A percentile compares a stretch with the other conserved stretches of the same genome.
Conservation (phyloP, 108 stramenopile genomes). For the Bacterosira constricta region DNA sequence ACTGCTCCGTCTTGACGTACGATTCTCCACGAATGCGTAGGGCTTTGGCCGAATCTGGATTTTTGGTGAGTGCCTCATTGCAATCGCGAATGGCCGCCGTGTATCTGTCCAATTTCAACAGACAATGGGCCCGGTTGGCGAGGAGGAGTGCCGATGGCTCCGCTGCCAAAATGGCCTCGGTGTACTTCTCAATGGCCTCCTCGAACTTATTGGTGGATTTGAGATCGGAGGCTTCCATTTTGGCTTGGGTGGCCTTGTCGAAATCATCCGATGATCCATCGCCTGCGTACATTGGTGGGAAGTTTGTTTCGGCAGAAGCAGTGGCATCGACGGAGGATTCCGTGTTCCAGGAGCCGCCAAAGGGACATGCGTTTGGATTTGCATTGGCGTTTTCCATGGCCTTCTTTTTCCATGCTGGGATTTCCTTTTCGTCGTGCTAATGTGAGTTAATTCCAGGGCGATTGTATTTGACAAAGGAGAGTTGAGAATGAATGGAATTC, state of each 20-base stretch:
- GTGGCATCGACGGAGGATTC: slow-evolving; percentile 71
- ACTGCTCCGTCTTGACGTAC: slow-evolving; percentile 51
- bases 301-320: slow-evolving; percentile 25
- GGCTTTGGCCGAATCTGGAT: slow-evolving; percentile 90
- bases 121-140: slow-evolving; percentile 80
- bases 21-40: slow-evolving; percentile 80
- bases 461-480: too few relatives aligned
- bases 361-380: slow-evolving; percentile 68
- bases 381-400: slow-evolving; percentile 47
- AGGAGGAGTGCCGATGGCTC: slow-evolving; percentile 80
- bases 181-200: slow-evolving; percentile 72
- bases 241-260: slow-evolving; percentile 68
- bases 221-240: slow-evolving; percentile 72
- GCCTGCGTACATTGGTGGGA: slow-evolving; percentile 65
- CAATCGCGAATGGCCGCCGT: slow-evolving; percentile 78
- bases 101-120: slow-evolving; percentile 66
- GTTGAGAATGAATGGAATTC: too few relatives aligned
- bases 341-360: slow-evolving; percentile 72
- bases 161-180: slow-evolving; percentile 70
- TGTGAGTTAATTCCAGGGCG: too few relatives aligned
- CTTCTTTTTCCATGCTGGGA: slow-evolving; percentile 80
- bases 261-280: slow-evolving; percentile 62
- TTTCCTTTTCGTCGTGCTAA: too few relatives aligned
- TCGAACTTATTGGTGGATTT: slow-evolving; percentile 58
- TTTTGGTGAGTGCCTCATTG: slow-evolving; percentile 67